Evolutionary conservation across 2,329 filamentous ascomycete genomes (phyloP), one percentile per base, ranked within the genome.

Genomic region (Xylaria sp.): DNA sequence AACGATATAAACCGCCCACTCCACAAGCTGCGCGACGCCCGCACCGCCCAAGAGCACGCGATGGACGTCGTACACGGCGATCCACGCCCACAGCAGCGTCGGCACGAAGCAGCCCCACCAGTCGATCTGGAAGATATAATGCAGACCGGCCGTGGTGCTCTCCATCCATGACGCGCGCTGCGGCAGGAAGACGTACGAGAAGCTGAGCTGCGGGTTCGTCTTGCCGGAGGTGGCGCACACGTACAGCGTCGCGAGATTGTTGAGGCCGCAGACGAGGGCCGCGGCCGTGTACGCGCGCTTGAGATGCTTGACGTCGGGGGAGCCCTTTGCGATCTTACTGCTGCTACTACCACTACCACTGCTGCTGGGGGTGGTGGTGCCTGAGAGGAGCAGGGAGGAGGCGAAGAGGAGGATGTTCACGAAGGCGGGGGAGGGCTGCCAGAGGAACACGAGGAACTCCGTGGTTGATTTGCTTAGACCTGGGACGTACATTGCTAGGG

Each of bases 121-220:
- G 66, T 78, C 77, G 39, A 74, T 39, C 70, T 77, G 75, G 72
- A 78, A 78, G 71, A 77, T 76, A 20, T 76, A 78, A 59, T 78
- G 76, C 59, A 78, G 62, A 15, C 75, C 76, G 10, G 69, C 61
- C 25, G 70, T 70, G 28, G 74, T 74, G 68, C 64, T 73, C 2
- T 70, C 69, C 41, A 66, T 69, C 75, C 72, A 73, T 0, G 57
- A 51, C 5, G 31, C 46, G 23, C 67, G 62, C 55, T 70, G 62
- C 15, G 77, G 77, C 13, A 76, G 41, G 62, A 78, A 77, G 12
- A 78, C 72, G 61, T 73, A 73, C 31, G 68, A 52, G 31, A 76
- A 69, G 61, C 69, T 67, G 43, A 77, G 71, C 52, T 70, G 64
- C 33, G 74, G 72, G 59, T 74, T 52, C 18, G 71, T 48, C 18